Evolutionary conservation across 495 filamentous ascomycete genomes (phyloP), one percentile per base, ranked within the genome.

Genomic region (Margaritispora aquatica): DNA sequence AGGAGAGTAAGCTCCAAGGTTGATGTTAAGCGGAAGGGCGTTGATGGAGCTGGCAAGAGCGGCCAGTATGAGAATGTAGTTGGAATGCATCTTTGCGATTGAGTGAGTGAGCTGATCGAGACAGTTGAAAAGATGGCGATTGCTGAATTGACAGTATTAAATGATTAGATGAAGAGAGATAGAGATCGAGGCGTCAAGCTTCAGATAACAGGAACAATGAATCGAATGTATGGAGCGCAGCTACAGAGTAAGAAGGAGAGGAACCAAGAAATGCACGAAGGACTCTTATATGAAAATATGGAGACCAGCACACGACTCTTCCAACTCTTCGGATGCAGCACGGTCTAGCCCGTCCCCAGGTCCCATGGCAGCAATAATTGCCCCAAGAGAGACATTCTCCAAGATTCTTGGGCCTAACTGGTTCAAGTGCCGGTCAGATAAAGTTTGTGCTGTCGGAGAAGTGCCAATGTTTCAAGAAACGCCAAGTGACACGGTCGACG

Each of bases 1-100:
- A 9, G 80, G 80, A 10, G 80, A 82, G 65, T 82, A 82, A 34
- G 79, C 80, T 26, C 79, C 80, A 41, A 83, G 73, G 70, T 83
- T 83, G 70, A 83, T 83, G 69, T 83, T 83, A 34, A 83, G 75
- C 9, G 80, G 80, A 57, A 83, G 70, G 38, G 79, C 80, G 51
- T 62, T 66, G 55, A 67, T 63, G 57, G 63, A 69, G 31, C 69
- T 70, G 17, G 71, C 69, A 38, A 77, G 65, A 63, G 72, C 69
- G 63, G 73, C 75, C 60, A 71, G 68, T 26, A 61, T 23, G 54
- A 71, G 59, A 60, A 77, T 44, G 64, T 63, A 59, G 58, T 77
- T 75, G 20, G 62, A 66, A 57, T 75, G 74, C 77, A 80, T 80
- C 10, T 64, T 73, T 65, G 27, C 55, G 60, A 48, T 47, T 51